Evolutionary conservation across 1,284 basidiomycete species (phyloP), one percentile per base, ranked within the genome.

Genomic region (Pseudozyma sp.): DNA sequence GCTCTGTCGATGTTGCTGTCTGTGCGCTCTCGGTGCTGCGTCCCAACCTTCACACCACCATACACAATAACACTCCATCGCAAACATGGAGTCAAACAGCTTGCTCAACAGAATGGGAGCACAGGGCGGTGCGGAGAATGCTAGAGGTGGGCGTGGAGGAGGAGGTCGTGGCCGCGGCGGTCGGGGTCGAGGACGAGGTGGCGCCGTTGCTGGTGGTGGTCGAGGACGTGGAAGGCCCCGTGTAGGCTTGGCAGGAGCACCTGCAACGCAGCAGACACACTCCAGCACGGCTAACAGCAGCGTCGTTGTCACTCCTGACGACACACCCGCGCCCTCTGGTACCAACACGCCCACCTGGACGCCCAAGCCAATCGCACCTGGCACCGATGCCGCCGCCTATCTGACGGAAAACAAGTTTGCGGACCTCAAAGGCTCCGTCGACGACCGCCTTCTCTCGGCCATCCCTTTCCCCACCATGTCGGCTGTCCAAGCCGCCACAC

Each of bases 401-500:
- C 55, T 77, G 37, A 66, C 71, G 40, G 58, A 66, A n/a, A 55
- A 67, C 57, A 63, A 47, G 40, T 77, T 75, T 49, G 56, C 56
- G 17, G 65, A 68, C 48, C 71, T 75, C 51, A 57, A 58, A 24
- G 71, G 68, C 17, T 45, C 59, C 37, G 58, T 77, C n/a, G 75
- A 77, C 56, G 35, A 68, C 34, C 68, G 77, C 78, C 73, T 84
- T 16, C 67, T 84, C 17, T 33, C 59, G 5, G 67, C 68, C 19
- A 79, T 86, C 13, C 83, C 85, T 4, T 86, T 85, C 75, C 80
- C 83, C 54, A 76, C 62, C 70, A 86, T 86, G 77, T 85, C 86
- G 4, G 83, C 85, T 50, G 86, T 87, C 16, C 87, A 88, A 80
- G 87, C 86, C 7, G 84, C 85, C 39, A 87, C 87, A 1, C 78